A percentile compares a stretch with the other conserved stretches of the same genome.
Evolutionary conservation across 2,329 filamentous ascomycete genomes (phyloP).

Genomic region (Ophioceras dolichostomum): DNA sequence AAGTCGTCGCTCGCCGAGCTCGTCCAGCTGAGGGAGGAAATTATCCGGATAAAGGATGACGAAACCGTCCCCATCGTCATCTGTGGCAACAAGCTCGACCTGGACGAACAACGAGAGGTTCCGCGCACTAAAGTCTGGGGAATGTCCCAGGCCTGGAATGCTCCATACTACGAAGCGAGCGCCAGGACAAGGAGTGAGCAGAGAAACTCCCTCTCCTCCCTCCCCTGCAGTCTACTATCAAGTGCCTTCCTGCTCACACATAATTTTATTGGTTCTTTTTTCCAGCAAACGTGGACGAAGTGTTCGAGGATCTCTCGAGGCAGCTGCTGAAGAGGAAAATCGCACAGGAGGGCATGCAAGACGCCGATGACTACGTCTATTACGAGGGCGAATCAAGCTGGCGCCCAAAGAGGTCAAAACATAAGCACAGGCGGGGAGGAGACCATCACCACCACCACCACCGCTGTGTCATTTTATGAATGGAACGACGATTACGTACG

Average conservation of each 20-base stretch:
- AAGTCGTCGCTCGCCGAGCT: slow-evolving; percentile 74
- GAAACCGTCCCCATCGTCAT: slow-evolving; percentile 78
- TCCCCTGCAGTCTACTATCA: background rate
- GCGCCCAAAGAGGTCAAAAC: slow-evolving; percentile 13
- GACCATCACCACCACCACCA: no score
- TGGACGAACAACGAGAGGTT: slow-evolving; percentile 75
- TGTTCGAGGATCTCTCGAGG: slow-evolving; percentile 73
- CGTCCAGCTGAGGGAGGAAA: slow-evolving; percentile 71
- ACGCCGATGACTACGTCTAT: slow-evolving; percentile 27
- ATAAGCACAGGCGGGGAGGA: slow-evolving; percentile 17
- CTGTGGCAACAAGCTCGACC: slow-evolving; percentile 82
- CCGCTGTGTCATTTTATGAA: slow-evolving; percentile 32
- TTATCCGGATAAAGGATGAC: slow-evolving; percentile 83
- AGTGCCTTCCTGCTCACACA: slow-evolving; percentile 5
- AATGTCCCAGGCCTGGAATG: slow-evolving; percentile 77
- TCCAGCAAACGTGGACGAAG: slow-evolving; percentile 84
- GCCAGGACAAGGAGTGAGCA: slow-evolving; percentile 58
- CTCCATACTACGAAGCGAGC: slow-evolving; percentile 84
- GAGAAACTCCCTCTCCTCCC: no score
- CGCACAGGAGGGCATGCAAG: slow-evolving; percentile 19
- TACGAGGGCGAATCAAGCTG: slow-evolving; percentile 22
- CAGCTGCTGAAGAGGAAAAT: slow-evolving; percentile 72
- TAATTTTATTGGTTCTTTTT: background rate
- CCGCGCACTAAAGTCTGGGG: slow-evolving; percentile 69
- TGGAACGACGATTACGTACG: no score